phyloP scores from a whole-genome alignment of 2,329 filamentous ascomycete species.

The Aspergillus chevalieri region DNA sequence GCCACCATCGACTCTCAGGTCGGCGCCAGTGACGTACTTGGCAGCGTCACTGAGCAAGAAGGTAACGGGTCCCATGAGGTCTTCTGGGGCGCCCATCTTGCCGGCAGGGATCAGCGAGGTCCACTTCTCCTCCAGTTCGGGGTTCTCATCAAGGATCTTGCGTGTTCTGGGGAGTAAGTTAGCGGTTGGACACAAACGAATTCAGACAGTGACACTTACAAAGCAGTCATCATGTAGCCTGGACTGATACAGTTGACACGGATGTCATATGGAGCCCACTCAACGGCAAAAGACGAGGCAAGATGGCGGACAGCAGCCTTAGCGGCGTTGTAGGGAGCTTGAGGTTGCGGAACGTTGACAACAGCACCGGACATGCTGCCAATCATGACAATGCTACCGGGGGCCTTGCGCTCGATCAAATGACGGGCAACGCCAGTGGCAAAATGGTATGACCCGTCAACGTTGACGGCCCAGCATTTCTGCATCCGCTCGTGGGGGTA shows the following conservation, averaged over 20 bases:
- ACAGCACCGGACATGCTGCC: slow-evolving; percentile 91
- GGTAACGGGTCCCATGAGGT: slow-evolving; percentile 87
- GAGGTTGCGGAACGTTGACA: slow-evolving; percentile 91
- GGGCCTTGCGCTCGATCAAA: slow-evolving; percentile 71
- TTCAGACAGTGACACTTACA: slow-evolving; percentile 53
- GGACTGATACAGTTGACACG: slow-evolving; percentile 93
- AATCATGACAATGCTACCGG: slow-evolving; percentile 87
- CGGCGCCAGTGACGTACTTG: slow-evolving; percentile 66
- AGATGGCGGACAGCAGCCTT: slow-evolving; percentile 90
- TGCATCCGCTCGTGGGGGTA: slow-evolving; percentile 88
- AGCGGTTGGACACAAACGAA: neutral
- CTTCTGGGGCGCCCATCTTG: slow-evolving; percentile 86
- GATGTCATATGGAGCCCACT: slow-evolving; percentile 85
- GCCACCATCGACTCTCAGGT: slow-evolving; percentile 79
- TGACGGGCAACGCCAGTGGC: slow-evolving; percentile 79
- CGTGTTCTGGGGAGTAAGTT: slow-evolving; percentile 57
- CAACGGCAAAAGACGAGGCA: slow-evolving; percentile 79
- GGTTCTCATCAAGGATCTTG: slow-evolving; percentile 91
- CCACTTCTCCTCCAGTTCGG: slow-evolving; percentile 84
- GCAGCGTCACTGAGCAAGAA: slow-evolving; percentile 78
- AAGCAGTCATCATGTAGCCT: slow-evolving; percentile 90
- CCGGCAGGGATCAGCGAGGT: slow-evolving; percentile 85
- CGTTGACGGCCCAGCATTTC: slow-evolving; percentile 94
- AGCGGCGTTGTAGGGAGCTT: slow-evolving; percentile 85
- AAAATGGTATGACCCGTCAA: slow-evolving; percentile 87